Evolutionary conservation across 257 asterid species (phyloP).

Genomic region (Primulina eburnea): DNA sequence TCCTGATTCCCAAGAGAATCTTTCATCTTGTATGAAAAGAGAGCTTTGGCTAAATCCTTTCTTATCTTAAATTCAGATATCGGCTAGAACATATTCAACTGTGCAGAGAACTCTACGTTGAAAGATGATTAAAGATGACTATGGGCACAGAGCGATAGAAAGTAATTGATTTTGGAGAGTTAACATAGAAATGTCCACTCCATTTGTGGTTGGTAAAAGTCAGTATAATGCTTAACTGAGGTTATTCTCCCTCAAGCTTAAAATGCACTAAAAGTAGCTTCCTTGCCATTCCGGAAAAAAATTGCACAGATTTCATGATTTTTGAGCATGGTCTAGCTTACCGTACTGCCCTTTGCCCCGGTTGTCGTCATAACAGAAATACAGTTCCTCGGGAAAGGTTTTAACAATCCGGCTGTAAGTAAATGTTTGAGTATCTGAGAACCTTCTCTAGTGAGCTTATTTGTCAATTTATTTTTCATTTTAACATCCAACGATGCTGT

Average conservation of each 20-base stretch:
- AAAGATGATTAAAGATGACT: no score
- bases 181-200: not conserved
- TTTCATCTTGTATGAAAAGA: no score
- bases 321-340: constrained; percentile 35
- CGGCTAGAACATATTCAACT: no score
- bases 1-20: no score
- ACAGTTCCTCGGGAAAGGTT: constrained; percentile 94
- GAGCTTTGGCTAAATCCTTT: no score
- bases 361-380: constrained; percentile 93
- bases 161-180: no score
- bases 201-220: not conserved
- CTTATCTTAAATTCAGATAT: no score
- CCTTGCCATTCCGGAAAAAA: not conserved
- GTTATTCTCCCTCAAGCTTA: no score
- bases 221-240: not conserved
- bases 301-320: constrained; percentile 2
- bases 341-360: constrained; percentile 99
- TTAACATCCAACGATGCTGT: constrained; percentile 84
- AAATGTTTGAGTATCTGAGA: constrained; percentile 78
- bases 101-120: no score
- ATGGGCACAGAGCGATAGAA: no score
- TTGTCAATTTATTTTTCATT: constrained; percentile 86
- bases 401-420: constrained; percentile 67
- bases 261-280: not conserved
- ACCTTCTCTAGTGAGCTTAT: constrained; percentile 58